Evolutionary conservation across 305 asterid species (phyloP).

Genomic region (Caryopteris hybrid): DNA sequence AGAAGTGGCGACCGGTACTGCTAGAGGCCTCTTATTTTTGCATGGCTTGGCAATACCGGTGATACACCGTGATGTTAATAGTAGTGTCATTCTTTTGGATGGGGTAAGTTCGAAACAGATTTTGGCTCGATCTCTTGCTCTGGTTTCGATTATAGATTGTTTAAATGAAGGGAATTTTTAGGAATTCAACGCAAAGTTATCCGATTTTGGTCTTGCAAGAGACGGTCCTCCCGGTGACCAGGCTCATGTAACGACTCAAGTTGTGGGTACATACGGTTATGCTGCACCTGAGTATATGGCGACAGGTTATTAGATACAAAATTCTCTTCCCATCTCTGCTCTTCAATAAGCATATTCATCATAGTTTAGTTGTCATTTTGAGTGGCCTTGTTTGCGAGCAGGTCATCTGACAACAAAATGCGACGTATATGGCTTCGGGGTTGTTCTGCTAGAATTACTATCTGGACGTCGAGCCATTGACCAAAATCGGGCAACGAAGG

Average conservation of each 20-base stretch:
- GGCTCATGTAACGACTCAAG: constrained; percentile 11
- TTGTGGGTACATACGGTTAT: constrained; percentile 7
- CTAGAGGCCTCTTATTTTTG: constrained; percentile 30
- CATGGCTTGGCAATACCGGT: constrained; percentile 16
- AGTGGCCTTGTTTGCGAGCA: too few relatives aligned
- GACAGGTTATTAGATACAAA: too few relatives aligned
- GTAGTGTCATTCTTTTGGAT: constrained; percentile 22
- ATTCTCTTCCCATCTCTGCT: too few relatives aligned
- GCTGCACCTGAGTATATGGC: constrained; percentile 25
- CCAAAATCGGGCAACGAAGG: background rate
- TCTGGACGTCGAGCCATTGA: constrained; percentile 35
- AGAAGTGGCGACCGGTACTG: constrained; percentile 25
- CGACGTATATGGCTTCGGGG: constrained; percentile 57
- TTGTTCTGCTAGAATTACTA: constrained; percentile 47
- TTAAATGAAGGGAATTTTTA: too few relatives aligned
- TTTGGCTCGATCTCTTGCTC: too few relatives aligned
- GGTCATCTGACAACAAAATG: constrained; percentile 35
- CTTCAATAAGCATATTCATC: too few relatives aligned
- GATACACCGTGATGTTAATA: constrained; percentile 12
- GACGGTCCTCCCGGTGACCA: constrained; percentile 18
- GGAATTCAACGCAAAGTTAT: constrained; percentile 33
- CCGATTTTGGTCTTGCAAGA: constrained; percentile 5
- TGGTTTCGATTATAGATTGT: too few relatives aligned
- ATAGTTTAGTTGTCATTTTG: too few relatives aligned
- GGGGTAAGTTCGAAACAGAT: constrained; percentile 9